These are phyloP conservation scores for Novymonas esmeraldas DNA, from an alignment of 208 protist species.

Conservation along the genomic window DNA sequence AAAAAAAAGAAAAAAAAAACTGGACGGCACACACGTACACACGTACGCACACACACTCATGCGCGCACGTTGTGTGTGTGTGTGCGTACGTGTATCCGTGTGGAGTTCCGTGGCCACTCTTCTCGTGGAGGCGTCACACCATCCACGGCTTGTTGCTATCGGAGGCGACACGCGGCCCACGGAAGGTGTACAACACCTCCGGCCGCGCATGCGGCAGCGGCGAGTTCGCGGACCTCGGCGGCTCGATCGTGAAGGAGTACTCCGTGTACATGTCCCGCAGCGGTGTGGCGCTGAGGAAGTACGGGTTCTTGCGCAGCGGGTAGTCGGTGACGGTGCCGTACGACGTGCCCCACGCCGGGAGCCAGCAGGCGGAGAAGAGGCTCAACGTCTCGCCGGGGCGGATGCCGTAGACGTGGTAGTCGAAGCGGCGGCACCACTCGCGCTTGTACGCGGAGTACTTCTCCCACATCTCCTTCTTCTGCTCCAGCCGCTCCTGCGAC, in stretches of 20 bases:
- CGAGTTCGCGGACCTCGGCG: conserved; percentile 53
- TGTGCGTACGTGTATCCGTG: too few relatives aligned
- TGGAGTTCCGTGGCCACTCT: too few relatives aligned
- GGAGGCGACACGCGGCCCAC: conserved; percentile 45
- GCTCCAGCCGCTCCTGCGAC: conserved; percentile 69
- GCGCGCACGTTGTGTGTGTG: too few relatives aligned
- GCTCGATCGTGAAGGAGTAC: conserved; percentile 43
- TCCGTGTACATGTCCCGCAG: conserved; percentile 72
- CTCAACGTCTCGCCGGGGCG: conserved; percentile 81
- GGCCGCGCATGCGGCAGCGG: conserved; percentile 66
- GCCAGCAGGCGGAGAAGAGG: conserved; percentile 84
- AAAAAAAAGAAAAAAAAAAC: too few relatives aligned
- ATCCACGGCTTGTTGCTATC: conserved; percentile 4
- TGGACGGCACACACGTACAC: too few relatives aligned
- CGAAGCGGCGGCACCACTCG: conserved; percentile 90
- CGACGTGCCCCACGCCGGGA: conserved; percentile 60
- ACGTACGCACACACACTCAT: too few relatives aligned
- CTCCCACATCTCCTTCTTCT: conserved; percentile 80
- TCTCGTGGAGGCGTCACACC: neutral
- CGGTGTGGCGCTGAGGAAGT: conserved; percentile 84
- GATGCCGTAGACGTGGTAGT: conserved; percentile 92
- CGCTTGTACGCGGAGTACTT: conserved; percentile 90
- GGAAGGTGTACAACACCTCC: conserved; percentile 84
- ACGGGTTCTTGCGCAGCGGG: conserved; percentile 87
- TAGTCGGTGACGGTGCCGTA: conserved; percentile 82